Percentiles rank a stretch among this genome's conserved stretches.
Evolutionary conservation across 768 basidiomycete genomes (phyloP).

Genomic region (Amanita polypyramis): DNA sequence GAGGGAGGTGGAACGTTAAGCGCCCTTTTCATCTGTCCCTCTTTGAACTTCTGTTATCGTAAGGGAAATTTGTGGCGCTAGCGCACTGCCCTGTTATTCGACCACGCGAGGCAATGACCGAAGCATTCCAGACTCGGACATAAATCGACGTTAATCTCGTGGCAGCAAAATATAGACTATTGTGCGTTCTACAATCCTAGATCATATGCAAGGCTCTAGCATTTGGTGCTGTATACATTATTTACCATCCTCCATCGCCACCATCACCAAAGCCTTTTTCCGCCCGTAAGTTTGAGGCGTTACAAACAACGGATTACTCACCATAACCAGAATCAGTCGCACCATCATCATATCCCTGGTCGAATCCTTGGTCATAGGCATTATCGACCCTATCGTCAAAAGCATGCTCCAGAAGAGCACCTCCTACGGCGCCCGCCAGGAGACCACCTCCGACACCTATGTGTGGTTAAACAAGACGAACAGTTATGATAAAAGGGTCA

Average conservation of each 20-base stretch:
- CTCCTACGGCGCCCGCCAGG: neutral
- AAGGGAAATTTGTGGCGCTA: too few species aligned
- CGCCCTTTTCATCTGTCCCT: neutral
- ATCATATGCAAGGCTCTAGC: too few species aligned
- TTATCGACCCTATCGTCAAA: neutral
- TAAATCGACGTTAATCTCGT: too few species aligned
- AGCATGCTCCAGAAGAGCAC: neutral
- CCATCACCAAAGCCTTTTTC: neutral
- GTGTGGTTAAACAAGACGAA: neutral
- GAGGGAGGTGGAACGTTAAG: neutral
- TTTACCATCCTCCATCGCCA: too few species aligned
- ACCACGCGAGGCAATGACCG: too few species aligned
- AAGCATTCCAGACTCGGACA: too few species aligned
- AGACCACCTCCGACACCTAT: neutral
- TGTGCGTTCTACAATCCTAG: too few species aligned
- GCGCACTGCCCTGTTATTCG: too few species aligned
- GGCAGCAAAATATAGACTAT: too few species aligned
- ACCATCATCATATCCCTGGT: neutral
- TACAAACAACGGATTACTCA: neutral
- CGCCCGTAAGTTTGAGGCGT: neutral
- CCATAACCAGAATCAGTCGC: neutral
- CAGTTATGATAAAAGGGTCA: slow-evolving; percentile 9
- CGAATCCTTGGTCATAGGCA: neutral
- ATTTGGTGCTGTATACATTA: too few species aligned
- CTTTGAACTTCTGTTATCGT: neutral